Percentiles rank a stretch among this genome's conserved stretches.
Evolutionary conservation across 768 basidiomycete genomes (phyloP).

Genomic region (Naganishia vishniacii): DNA sequence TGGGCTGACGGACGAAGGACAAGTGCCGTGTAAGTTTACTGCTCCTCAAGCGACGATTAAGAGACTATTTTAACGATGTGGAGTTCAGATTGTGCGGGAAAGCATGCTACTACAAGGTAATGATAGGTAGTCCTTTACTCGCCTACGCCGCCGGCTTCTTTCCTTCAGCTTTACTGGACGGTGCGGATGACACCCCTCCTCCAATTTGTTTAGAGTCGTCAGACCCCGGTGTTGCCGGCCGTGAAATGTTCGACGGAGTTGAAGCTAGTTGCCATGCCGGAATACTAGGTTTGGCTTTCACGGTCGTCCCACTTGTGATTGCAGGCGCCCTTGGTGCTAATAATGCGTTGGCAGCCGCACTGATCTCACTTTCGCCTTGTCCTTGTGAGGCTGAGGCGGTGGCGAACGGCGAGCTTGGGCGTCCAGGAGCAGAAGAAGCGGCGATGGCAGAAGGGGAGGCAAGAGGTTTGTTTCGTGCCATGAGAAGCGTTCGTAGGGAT

Average conservation of each 20-base stretch:
- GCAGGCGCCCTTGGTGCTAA: conserved; percentile 31
- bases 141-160: conserved; percentile 6
- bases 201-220: not conserved
- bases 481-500: conserved; percentile 80
- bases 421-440: conserved; percentile 50
- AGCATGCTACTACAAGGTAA: not conserved
- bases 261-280: conserved; percentile 78
- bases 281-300: conserved; percentile 52
- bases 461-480: conserved; percentile 54
- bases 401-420: conserved; percentile 41
- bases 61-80: too few relatives aligned
- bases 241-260: not conserved
- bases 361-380: conserved; percentile 24
- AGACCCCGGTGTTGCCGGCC: conserved; percentile 11
- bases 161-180: conserved; percentile 6
- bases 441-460: conserved; percentile 38
- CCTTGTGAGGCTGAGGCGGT: not conserved
- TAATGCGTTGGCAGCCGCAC: conserved; percentile 42
- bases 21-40: conserved; percentile 1
- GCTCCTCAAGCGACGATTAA: not conserved
- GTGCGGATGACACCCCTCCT: not conserved
- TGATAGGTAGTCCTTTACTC: not conserved
- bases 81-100: too few relatives aligned
- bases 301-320: not conserved
- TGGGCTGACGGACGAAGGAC: conserved; percentile 14